Evolutionary conservation across 192 early-diverging fungal genomes (phyloP), one percentile per base, ranked within the genome.

Genomic region (Coemansia sp.): DNA sequence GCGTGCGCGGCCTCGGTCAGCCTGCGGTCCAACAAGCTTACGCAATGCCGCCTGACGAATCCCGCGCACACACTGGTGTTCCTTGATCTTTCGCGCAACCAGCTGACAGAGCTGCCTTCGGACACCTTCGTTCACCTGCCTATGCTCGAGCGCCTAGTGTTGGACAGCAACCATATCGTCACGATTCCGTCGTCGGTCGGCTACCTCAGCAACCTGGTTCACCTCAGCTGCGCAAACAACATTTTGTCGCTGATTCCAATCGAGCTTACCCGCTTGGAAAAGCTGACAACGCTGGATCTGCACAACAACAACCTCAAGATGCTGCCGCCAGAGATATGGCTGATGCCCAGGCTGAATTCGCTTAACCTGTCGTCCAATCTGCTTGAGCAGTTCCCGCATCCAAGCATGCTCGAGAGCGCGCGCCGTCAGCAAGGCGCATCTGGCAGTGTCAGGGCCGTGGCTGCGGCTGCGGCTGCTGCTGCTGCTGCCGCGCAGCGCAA

Each of bases 281-380:
- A 88, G 10, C 76, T 93, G 54, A 71, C 71, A 19, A 71, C 69
- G 5, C 68, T 93, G 36, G 89, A 91, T 58, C 63, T 92, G 13
- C 91, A 92, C 42, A 86, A 85, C 63, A 93, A 93, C 72, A 87
- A 91, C 34, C 66, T 93, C 29, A 83, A 83, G 50, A 72, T 87
- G 45, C 68, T 93, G 9, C 90, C 89, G 0, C 82, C 83, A 13
- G 89, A 91, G 61, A 88, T 93, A 18, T 93, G 91, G 91, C 62
- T 83, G 35, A 91, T 90, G 69, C 69, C 82, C 46, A 83, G 79
- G 20, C 83, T 95, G 20, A 71, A 72, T 34, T 62, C 75, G 11
- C 72, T 95, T n/a, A 95, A 94, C 55, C 83, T 84, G 25, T 90
- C 87, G 1, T 93, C 90, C 19, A 95, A 95, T 56, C 62, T 90